Evolutionary conservation across 306 rosid species (phyloP).

Genomic region (Rosa multiflora): DNA sequence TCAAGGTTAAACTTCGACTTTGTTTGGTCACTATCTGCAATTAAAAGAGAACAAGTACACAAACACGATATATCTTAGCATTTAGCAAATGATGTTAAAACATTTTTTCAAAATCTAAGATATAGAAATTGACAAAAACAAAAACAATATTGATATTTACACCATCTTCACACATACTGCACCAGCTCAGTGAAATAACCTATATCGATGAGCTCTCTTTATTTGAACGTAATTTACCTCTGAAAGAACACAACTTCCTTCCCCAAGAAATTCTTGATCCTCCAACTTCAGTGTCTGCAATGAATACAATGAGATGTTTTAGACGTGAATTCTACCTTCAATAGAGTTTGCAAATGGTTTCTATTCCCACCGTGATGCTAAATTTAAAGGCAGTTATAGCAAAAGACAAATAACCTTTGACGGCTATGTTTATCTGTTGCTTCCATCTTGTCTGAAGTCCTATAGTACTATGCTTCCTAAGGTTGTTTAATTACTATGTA

Average conservation of each 20-base stretch:
- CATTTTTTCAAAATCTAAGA: background rate
- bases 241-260: conserved; percentile 66
- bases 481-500: background rate
- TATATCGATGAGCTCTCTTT: background rate
- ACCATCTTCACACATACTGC: background rate
- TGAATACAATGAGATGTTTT: conserved; percentile 5
- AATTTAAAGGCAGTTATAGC: too few species aligned
- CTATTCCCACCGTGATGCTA: too few species aligned
- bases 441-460: too few species aligned
- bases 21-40: conserved; percentile 72
- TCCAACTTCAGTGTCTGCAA: conserved; percentile 58
- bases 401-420: too few species aligned
- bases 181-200: background rate
- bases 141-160: background rate
- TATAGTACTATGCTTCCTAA: too few species aligned
- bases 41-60: background rate
- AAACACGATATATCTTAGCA: background rate
- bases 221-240: conserved; percentile 51
- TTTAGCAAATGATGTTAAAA: background rate
- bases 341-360: too few species aligned
- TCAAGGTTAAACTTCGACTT: conserved; percentile 45
- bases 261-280: conserved; percentile 88
- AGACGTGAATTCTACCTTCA: too few species aligned
- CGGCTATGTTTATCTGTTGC: too few species aligned
- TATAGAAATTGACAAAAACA: background rate